Evolutionary conservation across 805 yeast species (phyloP), one percentile per base, ranked within the genome.

Genomic region (Yamadazyma takamatsuzukensis): DNA sequence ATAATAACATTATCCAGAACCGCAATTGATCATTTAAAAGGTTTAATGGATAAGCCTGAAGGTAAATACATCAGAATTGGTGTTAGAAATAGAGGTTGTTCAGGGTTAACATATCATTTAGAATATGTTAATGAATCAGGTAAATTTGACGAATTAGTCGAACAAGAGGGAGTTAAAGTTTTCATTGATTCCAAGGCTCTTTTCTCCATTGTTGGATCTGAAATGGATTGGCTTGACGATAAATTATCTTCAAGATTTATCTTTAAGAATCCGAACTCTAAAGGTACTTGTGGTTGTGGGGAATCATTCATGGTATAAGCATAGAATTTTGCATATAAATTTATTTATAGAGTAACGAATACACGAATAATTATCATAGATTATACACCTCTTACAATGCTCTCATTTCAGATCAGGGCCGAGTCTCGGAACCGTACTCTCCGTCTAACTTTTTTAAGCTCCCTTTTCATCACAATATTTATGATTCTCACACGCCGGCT

Each of bases 271-370:
- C 98, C 98, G 42, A 93, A 93, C 62, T 83, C 95, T 24, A 93
- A 90, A 66, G 98, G 97, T 19, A 85, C 95, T 30, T 93, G 98
- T 63, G 98, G 98, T 9, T 93, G 98, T 60, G 98, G 98, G 34
- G 98, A 93, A 65, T 86, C 96, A 4, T 93, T 93, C 59, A 93
- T 89, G 96, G 96, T 90, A 6, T 89, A 64, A 44, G 9, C 6
- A 13, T n/a, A n/a, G n/a, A n/a, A n/a, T n/a, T n/a, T n/a, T n/a
- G n/a, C n/a, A n/a, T n/a, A n/a, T n/a, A n/a, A n/a, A n/a, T n/a
- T n/a, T n/a, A n/a, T n/a, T n/a, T n/a, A n/a, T n/a, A n/a, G n/a
- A n/a, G n/a, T n/a, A n/a, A n/a, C n/a, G n/a, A n/a, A n/a, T n/a
- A n/a, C n/a, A n/a, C n/a, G n/a, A n/a, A n/a, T n/a, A n/a, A n/a